Conservation (phyloP, 345 rosid species). For the Luvunga scandens region DNA sequence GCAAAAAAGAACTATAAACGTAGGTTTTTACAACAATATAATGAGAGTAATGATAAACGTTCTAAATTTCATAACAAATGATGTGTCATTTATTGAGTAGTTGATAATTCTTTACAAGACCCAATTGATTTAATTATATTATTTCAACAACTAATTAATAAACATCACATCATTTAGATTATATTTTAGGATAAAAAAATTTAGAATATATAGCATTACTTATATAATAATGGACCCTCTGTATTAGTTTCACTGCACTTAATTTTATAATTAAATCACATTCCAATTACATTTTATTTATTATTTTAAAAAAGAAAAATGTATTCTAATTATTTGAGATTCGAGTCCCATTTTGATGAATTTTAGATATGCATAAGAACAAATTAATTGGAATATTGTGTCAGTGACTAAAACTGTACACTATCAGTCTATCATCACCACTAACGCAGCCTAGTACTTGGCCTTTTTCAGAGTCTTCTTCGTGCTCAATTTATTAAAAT, state of each 20-base stretch:
- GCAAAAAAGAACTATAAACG: background rate
- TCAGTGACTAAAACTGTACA: background rate
- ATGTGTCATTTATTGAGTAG: no score
- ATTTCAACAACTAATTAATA: no score
- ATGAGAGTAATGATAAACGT: background rate
- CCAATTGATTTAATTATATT: no score
- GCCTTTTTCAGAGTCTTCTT: background rate
- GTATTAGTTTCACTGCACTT: background rate
- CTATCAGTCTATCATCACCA: background rate
- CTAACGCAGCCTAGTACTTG: background rate
- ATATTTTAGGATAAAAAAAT: no score
- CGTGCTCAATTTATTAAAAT: background rate
- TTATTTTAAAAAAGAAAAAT: background rate
- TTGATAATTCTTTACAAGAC: no score
- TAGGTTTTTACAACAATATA: background rate
- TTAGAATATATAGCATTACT: no score
- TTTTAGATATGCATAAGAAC: background rate
- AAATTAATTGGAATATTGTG: background rate
- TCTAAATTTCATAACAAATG: no score
- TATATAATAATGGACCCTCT: background rate
- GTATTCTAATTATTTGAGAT: background rate
- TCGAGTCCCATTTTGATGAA: background rate
- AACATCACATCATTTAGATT: no score
- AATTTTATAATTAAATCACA: background rate
- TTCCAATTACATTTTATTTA: background rate